Evolutionary conservation across 73 alveolate genomes (phyloP).

Genomic region (Breviolum minutum): DNA sequence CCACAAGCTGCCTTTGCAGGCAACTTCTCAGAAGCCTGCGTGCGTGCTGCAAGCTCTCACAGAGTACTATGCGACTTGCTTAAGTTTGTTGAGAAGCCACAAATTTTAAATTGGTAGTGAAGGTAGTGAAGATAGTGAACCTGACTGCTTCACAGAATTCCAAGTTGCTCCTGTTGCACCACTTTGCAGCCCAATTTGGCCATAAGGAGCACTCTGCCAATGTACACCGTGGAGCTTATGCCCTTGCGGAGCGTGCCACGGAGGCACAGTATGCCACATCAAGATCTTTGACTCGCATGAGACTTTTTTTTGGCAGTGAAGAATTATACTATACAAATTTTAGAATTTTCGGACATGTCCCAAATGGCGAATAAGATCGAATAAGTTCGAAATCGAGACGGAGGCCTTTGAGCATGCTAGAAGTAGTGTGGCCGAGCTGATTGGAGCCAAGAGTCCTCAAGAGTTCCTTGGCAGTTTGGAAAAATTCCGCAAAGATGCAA

Average conservation of each 20-base stretch:
- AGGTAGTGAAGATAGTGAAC: neutral
- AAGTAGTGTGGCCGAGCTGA: conserved; percentile 74
- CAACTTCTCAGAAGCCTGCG: conserved; percentile 84
- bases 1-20: neutral
- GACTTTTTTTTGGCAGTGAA: too few species aligned
- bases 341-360: too few species aligned
- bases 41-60: conserved; percentile 82
- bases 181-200: neutral
- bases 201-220: conserved; percentile 74
- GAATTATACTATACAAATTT: too few species aligned
- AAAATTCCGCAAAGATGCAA: neutral
- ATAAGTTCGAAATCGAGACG: too few species aligned
- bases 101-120: neutral
- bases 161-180: neutral
- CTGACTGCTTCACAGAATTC: neutral
- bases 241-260: conserved; percentile 91
- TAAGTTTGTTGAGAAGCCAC: neutral
- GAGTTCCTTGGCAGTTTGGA: conserved; percentile 15
- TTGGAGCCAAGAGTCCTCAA: conserved; percentile 43
- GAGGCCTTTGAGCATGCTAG: conserved; percentile 86
- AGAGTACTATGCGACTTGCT: conserved; percentile 56
- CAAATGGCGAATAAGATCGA: too few species aligned
- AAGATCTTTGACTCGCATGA: neutral
- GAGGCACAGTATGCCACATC: neutral
- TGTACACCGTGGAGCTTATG: conserved; percentile 90